Base-by-base conservation (phyloP, 2,329 filamentous ascomycete species). In the Verruconis gallopava region DNA sequence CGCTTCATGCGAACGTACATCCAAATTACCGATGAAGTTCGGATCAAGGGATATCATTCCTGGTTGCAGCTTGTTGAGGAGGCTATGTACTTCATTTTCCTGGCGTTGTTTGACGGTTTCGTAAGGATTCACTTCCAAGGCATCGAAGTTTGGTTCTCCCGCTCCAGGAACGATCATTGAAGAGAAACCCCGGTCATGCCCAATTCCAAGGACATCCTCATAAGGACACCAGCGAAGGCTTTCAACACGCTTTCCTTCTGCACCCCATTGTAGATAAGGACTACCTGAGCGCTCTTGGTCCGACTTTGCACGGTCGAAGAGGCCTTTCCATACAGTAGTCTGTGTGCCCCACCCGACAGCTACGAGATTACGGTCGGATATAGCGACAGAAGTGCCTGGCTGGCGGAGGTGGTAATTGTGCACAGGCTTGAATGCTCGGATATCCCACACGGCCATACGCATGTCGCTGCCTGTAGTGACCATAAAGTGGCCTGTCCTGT, bases 1-100 rank as follows among this genome's bases (percentile, higher is more conserved):
- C 66, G 91, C 79, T 64, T 83, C 73, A 46, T 88, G 77, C 25
- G 81, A 85, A 39, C 83, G 75, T 44, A 86, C 68, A 57, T 98
- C 88, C 21, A 98, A 70, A 51, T 79, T 85, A 43, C 91, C 91
- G 52, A 98, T 77, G 56, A 86, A 93, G 61, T 91, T 82, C 51
- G 91, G 89, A 57, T 98, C 81, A 17, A 98, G 69, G 1, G 85
- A 84, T 48, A 98, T 98, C 85, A 96, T 98, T 56, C 94, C 89
- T 3, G 91, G 89, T 54, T 88, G 78, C 37, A 98, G 71, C 67
- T 98, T 98, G 70, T 93, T 93, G 52, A 98, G 75, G 49, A 98
- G 71, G 11, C 75, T 71, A 67, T 83, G 85, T 59, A 98, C 86
- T 62, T 98, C 91, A 39, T 74, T 73, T 63, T 98, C 91, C 61